Evolutionary conservation across 2,329 filamentous ascomycete species (phyloP), one percentile per base, ranked within the genome.

Genomic region (Arthrobotrys megalospora): DNA sequence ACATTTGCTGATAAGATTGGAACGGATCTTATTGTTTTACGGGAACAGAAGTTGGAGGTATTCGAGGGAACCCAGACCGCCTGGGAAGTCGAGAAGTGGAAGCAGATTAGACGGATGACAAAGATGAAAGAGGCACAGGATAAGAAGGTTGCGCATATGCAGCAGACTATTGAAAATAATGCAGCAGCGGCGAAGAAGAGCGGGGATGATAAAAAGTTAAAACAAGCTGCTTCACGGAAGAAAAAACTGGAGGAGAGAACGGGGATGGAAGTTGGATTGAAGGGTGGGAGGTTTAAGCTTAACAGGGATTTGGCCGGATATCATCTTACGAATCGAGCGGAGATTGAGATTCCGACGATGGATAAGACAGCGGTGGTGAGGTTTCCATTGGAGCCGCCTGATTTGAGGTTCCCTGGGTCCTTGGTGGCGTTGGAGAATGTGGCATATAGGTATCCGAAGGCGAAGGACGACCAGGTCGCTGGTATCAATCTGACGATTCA

Each of bases 61-160:
- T 96, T 96, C 84, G 90, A 91, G 58, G 93, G 93, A 1, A 91
- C 92, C 73, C 86, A 96, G 0, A 87, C 90, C 0, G 88, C 89
- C 0, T 96, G 93, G 83, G 92, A 95, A 81, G 85, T 87, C 0
- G 88, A 92, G 0, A 88, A 89, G 50, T 87, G 90, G 67, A 92
- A 91, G 83, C 90, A 91, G 77, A 91, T 90, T 63, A 86, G 89
- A 10, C 89, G 92, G 83, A 86, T 94, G 80, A 88, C 86, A 14
- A 90, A 90, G 80, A 92, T 96, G 91, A 92, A 92, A 82, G 92
- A 93, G 21, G 92, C 93, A 0, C 91, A 95, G 82, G 92, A 96
- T 68, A 91, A 90, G 82, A 92, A 96, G 83, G 91, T 90, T 69
- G 90, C 91, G 2, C 92, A 96, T 81, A 92, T 96, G 79, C 91